Conservation (phyloP, 306 rosid species). For the Senna siamea region DNA sequence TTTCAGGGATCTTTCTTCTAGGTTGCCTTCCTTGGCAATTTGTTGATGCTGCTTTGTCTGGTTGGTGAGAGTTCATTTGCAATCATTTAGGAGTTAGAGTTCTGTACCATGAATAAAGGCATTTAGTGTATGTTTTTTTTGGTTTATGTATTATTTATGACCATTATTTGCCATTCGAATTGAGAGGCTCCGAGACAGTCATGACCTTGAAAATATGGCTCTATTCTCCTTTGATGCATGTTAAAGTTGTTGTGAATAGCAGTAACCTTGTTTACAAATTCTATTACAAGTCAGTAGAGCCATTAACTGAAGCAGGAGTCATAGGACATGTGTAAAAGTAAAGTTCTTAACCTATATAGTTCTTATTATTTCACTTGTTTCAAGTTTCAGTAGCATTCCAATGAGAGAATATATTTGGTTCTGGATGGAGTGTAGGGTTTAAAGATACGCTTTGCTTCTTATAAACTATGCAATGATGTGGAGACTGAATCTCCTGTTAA, state of each 20-base stretch:
- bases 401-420: neutral
- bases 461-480: neutral
- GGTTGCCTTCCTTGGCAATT: conserved; percentile 20
- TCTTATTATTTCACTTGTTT: conserved; percentile 4
- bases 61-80: conserved; percentile 25
- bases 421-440: neutral
- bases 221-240: conserved; percentile 14
- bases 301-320: conserved; percentile 31
- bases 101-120: conserved; percentile 50
- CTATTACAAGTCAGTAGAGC: conserved; percentile 27
- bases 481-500: neutral
- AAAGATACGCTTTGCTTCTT: neutral
- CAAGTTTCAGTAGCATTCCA: conserved; percentile 1
- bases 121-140: conserved; percentile 40
- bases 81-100: conserved; percentile 38
- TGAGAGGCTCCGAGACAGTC: conserved; percentile 39
- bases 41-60: conserved; percentile 22
- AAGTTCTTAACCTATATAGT: conserved; percentile 3
- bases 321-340: conserved; percentile 16
- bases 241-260: conserved; percentile 35
- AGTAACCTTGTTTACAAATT: conserved; percentile 19
- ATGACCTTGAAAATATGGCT: conserved; percentile 34
- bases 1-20: conserved; percentile 31
- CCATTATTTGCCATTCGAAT: conserved; percentile 25
- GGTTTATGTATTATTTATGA: conserved; percentile 41